Evolutionary conservation across 345 rosid species (phyloP).

Genomic region (Mangifera indica): DNA sequence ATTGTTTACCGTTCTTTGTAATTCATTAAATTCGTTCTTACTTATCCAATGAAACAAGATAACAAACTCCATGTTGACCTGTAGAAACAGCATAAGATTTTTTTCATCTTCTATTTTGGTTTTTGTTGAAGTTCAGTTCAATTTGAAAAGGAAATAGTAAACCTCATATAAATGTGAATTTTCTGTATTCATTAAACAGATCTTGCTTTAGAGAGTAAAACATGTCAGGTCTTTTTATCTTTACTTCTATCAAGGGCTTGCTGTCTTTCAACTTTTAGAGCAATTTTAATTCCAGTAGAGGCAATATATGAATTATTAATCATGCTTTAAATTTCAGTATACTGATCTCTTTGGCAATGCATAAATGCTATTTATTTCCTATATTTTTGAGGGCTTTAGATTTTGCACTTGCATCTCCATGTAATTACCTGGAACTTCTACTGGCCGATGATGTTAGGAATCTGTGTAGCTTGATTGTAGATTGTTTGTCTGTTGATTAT

Average conservation of each 20-base stretch:
- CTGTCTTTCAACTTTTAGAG: neutral
- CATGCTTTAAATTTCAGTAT: neutral
- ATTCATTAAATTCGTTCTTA: conserved; percentile 46
- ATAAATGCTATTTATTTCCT: neutral
- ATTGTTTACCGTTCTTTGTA: conserved; percentile 38
- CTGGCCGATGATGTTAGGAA: neutral
- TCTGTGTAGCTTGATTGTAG: neutral
- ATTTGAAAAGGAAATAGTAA: conserved; percentile 18
- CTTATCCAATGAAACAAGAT: conserved; percentile 23
- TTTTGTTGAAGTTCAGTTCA: conserved; percentile 11
- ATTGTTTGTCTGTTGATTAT: neutral
- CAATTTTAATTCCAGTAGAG: no score
- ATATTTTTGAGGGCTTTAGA: neutral
- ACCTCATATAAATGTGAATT: conserved; percentile 13
- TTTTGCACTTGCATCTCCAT: neutral
- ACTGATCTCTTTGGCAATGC: neutral
- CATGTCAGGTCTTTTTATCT: neutral
- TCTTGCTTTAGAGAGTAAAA: conserved; percentile 9
- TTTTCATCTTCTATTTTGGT: neutral
- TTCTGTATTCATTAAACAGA: conserved; percentile 23
- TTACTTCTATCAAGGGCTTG: neutral
- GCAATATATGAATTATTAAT: no score
- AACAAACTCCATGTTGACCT: conserved; percentile 24
- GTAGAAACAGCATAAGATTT: conserved; percentile 21
- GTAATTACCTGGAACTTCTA: neutral